phyloP scores from a whole-genome alignment of 768 basidiomycete species.

The Trametes punicea region DNA sequence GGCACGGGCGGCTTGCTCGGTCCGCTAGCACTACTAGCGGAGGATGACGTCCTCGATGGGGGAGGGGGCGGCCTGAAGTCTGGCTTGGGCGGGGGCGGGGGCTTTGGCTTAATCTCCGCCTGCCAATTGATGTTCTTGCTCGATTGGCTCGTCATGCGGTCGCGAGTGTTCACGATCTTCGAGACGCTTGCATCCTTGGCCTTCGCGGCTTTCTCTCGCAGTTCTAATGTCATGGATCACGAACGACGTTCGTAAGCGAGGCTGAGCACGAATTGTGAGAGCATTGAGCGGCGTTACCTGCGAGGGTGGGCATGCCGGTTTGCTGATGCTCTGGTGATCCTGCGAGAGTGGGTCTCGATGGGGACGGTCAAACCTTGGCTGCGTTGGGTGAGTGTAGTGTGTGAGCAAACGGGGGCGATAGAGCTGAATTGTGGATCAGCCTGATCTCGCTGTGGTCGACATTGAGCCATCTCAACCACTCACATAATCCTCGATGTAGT shows the following conservation, averaged over 20 bases:
- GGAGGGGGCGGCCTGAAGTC: slow-evolving; percentile 1
- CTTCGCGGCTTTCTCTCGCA: slow-evolving; percentile 61
- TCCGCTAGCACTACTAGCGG: not conserved
- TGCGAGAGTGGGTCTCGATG: not conserved
- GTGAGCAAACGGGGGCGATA: not conserved
- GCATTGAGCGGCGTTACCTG: not conserved
- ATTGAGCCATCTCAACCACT: too few relatives aligned
- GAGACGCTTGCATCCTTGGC: slow-evolving; percentile 55
- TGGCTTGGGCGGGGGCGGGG: slow-evolving; percentile 33
- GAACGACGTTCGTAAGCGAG: not conserved
- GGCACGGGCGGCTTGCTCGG: not conserved
- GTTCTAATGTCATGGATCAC: slow-evolving; percentile 33
- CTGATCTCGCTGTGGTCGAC: too few relatives aligned
- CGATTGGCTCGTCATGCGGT: slow-evolving; percentile 53
- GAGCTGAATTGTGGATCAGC: too few relatives aligned
- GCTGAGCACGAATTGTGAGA: not conserved
- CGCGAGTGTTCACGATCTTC: slow-evolving; percentile 52
- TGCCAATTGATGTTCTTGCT: slow-evolving; percentile 65
- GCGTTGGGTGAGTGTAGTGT: not conserved
- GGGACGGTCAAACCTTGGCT: slow-evolving; percentile 2
- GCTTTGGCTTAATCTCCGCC: slow-evolving; percentile 46
- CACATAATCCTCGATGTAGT: too few relatives aligned
- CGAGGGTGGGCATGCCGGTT: slow-evolving; percentile 12
- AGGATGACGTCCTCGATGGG: slow-evolving; percentile 10
- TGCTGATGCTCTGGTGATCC: not conserved